Evolutionary conservation across 352 stramenopile species (phyloP).

Genomic region (Globisporangium megalacanthum): DNA sequence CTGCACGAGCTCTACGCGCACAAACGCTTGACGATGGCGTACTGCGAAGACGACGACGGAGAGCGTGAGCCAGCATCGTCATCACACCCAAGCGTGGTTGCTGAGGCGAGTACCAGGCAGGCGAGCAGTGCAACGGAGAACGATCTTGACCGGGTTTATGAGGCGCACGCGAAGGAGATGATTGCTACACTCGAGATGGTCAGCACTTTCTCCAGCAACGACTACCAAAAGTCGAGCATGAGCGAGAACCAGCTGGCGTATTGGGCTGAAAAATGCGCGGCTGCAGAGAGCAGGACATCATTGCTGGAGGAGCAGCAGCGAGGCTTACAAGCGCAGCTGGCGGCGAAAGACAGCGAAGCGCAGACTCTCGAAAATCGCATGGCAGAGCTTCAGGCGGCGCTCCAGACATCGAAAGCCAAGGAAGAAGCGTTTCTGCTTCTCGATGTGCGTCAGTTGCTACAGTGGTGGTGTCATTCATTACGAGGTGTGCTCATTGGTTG

Average conservation of each 20-base stretch:
- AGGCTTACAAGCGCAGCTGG: slow-evolving; percentile 19
- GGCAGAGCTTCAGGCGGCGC: slow-evolving; percentile 22
- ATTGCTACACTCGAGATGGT: slow-evolving; percentile 30
- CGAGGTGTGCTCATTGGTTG: background rate
- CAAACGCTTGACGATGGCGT: slow-evolving; percentile 37
- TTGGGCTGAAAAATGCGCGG: slow-evolving; percentile 12
- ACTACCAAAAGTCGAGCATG: slow-evolving; percentile 1
- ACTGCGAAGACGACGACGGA: slow-evolving; percentile 19
- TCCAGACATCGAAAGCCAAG: slow-evolving; percentile 44
- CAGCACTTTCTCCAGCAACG: slow-evolving; percentile 27
- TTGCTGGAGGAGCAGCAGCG: slow-evolving; percentile 19
- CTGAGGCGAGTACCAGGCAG: background rate
- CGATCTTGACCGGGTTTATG: slow-evolving; percentile 20
- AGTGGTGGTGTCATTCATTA: background rate
- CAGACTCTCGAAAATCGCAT: slow-evolving; percentile 22
- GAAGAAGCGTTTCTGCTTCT: slow-evolving; percentile 57
- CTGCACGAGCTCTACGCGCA: slow-evolving; percentile 49
- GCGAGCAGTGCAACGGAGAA: background rate
- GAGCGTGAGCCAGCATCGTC: background rate
- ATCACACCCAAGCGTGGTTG: too few relatives aligned
- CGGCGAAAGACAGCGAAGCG: slow-evolving; percentile 19
- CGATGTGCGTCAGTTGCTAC: slow-evolving; percentile 27
- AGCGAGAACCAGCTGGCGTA: slow-evolving; percentile 13
- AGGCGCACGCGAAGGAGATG: slow-evolving; percentile 32
- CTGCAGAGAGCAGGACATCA: slow-evolving; percentile 15